Evolutionary conservation across 495 filamentous ascomycete species (phyloP).

Genomic region (Aspergillus cavernicola): DNA sequence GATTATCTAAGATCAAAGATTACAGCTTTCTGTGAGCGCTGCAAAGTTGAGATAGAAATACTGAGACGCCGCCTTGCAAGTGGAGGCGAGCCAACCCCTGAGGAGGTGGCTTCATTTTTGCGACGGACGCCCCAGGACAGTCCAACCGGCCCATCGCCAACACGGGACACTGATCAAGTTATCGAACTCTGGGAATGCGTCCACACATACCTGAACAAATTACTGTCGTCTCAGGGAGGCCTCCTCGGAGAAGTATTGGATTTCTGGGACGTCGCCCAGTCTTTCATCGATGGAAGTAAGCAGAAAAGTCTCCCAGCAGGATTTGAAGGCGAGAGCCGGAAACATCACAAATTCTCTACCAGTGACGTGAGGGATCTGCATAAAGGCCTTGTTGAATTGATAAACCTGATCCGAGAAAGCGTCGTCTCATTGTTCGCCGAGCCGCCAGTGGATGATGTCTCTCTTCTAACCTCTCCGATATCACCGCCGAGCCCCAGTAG

Average conservation of each 20-base stretch:
- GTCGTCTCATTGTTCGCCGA: constrained; percentile 82
- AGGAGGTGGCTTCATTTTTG: constrained; percentile 67
- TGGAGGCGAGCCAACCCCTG: constrained; percentile 63
- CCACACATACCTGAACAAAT: constrained; percentile 60
- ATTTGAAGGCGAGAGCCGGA: constrained; percentile 75
- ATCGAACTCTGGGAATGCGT: constrained; percentile 90
- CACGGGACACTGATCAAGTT: constrained; percentile 69
- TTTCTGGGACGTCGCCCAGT: constrained; percentile 89
- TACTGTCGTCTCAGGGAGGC: constrained; percentile 69
- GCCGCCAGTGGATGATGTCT: constrained; percentile 84
- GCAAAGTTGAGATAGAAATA: constrained; percentile 88
- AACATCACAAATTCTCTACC: constrained; percentile 76
- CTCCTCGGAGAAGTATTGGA: constrained; percentile 84
- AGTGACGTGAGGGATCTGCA: constrained; percentile 69
- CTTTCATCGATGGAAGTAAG: constrained; percentile 82
- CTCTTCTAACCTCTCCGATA: constrained; percentile 74
- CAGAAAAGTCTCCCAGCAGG: constrained; percentile 78
- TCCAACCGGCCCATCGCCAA: constrained; percentile 47
- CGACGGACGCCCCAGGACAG: constrained; percentile 63
- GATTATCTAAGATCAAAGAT: constrained; percentile 86
- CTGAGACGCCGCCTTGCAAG: constrained; percentile 74
- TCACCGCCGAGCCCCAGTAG: constrained; percentile 68
- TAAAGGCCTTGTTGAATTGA: constrained; percentile 72
- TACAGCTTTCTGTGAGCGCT: constrained; percentile 69
- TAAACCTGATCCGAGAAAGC: constrained; percentile 75